Base-by-base conservation (phyloP, 164 flowering plant genomes). In the Sedum album region DNA sequence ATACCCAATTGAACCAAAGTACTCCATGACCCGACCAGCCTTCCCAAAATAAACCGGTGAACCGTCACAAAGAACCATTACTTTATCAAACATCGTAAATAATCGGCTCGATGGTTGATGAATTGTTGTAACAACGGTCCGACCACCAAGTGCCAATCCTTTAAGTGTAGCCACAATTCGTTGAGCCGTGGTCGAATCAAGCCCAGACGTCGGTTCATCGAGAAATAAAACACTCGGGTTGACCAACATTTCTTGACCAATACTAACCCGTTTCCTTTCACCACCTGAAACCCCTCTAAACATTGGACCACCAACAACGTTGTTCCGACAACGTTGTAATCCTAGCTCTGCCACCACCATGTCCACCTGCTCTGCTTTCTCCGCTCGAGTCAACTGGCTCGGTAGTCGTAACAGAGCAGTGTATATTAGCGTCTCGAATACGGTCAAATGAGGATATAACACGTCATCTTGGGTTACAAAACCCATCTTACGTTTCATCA, bases 201-300 rank as follows among this genome's bases (percentile, higher is more conserved):
- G 85, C 63, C 98, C 98, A 0, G 98, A 93, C 0, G 97, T 93
- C 15, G 98, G 98, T 78, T 93, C 98, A 72, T 93, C 98, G 3
- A 93, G 73, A 68, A 93, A 73, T 66, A 93, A 70, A 23, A 91
- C 76, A 66, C 96, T 88, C 25, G 98, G 98, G 81, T 93, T 89
- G 44, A 93, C 88, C 49, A 93, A 68, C 96, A 93, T 86, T 71
- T 93, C 98, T 53, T 85, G 94, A 70, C 98, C 97, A 35, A 93
- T 91, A 71, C 96, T 89, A n/a, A 93, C 98, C 78, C 98, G 79
- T 68, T 91, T 90, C 20, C 96, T 73, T 63, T 93, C 98, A 17
- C 98, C 98, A 17, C 98, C 98, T 7, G 98, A 93, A 1, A 93
- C 20, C 0, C 98, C 97, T 55, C 98, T 79, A 17, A 88, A 33